Evolutionary conservation across 106 monocot genomes (phyloP).

Genomic region (Phalaenopsis equestris): DNA sequence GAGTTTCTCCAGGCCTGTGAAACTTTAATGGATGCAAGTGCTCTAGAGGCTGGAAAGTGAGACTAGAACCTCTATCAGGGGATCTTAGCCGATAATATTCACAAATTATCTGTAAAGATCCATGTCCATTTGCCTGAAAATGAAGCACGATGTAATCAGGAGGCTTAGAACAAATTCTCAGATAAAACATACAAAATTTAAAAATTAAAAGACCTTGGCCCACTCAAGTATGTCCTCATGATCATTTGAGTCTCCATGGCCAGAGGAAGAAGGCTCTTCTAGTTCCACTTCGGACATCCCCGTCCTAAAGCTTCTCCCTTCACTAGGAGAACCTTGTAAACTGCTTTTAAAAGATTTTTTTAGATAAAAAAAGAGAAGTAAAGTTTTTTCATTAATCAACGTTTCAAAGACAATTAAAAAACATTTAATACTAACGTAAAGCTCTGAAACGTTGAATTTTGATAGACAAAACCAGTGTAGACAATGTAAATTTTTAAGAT

Average conservation of each 20-base stretch:
- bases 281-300: conserved; percentile 43
- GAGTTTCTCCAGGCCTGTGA: conserved; percentile 77
- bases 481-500: background rate
- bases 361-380: background rate
- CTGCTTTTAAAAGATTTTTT: conserved; percentile 14
- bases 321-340: conserved; percentile 48
- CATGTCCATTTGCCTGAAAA: conserved; percentile 66
- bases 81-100: conserved; percentile 67
- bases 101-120: conserved; percentile 80
- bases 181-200: background rate
- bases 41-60: conserved; percentile 88
- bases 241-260: conserved; percentile 49
- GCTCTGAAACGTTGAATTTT: background rate
- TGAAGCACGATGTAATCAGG: background rate
- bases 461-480: background rate
- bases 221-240: conserved; percentile 70
- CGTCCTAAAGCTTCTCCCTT: conserved; percentile 53
- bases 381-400: conserved; percentile 4
- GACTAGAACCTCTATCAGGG: conserved; percentile 75
- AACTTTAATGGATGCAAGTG: conserved; percentile 86
- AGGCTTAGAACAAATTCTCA: background rate
- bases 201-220: conserved; percentile 62
- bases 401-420: background rate
- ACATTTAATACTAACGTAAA: background rate
- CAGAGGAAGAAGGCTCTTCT: conserved; percentile 80